These are phyloP conservation scores for Pythium coloratum DNA, from an alignment of 352 stramenopile genomes.

Conservation along the genomic window DNA sequence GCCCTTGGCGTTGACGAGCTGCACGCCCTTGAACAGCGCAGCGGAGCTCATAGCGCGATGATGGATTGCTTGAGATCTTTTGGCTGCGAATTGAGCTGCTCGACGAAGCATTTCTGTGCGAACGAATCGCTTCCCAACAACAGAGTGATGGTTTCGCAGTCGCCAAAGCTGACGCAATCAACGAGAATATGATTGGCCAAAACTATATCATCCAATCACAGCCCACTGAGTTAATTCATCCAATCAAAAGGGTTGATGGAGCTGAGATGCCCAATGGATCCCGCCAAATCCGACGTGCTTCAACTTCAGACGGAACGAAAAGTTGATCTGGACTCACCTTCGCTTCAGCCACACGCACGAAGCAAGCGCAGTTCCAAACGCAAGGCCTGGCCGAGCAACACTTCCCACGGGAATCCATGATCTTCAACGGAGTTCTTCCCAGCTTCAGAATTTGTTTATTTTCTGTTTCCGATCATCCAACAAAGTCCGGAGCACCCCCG, in stretches of 20 bases:
- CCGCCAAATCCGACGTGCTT: conserved; percentile 12
- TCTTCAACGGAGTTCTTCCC: neutral
- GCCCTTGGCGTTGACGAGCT: conserved; percentile 57
- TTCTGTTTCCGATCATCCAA: neutral
- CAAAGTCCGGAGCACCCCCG: neutral
- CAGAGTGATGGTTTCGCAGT: conserved; percentile 13
- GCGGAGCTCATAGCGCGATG: conserved; percentile 34
- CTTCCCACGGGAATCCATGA: neutral
- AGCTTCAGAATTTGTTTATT: neutral
- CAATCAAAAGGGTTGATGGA: neutral
- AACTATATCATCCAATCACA: neutral
- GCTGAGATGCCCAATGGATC: conserved; percentile 12
- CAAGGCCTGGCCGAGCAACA: neutral
- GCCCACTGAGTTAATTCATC: neutral
- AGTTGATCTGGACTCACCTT: neutral
- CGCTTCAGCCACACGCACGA: too few relatives aligned
- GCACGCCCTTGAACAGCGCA: conserved; percentile 46
- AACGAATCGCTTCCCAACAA: neutral
- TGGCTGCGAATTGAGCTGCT: conserved; percentile 16
- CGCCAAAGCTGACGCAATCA: conserved; percentile 4
- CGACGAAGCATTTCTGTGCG: conserved; percentile 16
- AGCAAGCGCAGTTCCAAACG: neutral
- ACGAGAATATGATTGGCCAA: neutral
- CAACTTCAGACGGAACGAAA: conserved; percentile 20
- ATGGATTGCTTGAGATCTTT: conserved; percentile 13